Base-by-base conservation (phyloP, 139 green algal species). In the Penium margaritaceum region DNA sequence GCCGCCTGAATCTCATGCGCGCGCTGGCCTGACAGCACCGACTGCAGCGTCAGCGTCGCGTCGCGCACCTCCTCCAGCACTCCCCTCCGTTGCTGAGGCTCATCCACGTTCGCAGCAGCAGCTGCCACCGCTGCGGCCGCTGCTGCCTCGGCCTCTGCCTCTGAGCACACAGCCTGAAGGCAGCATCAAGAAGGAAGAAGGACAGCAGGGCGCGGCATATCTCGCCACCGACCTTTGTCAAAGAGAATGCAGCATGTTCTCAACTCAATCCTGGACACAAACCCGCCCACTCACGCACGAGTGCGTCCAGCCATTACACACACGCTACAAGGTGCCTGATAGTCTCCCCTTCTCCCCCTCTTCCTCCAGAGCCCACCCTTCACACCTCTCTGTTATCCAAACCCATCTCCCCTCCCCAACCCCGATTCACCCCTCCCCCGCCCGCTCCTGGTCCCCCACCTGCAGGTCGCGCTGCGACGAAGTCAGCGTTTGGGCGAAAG, bases 51-150 rank as follows among this genome's bases (percentile, higher is more conserved):
- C 21, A 36, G 14, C 12, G 39, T 27, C 21, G 73, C 63, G n/a
- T 80, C 73, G 9, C 51, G 70, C 19, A 77, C 70, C 34, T 58
- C 58, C 24, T 70, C 66, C 2, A 77, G 19, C 15, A 80, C 41
- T 19, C 29, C 34, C 29, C 41, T 63, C 64, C 24, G 29, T 32
- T 34, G 29, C 24, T 9, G 15, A 60, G 51, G 19, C 21, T 33
- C 66, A 36, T 12, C 21, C 19, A 64, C 5, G 21, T 43, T 0
- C n/a, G n/a, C n/a, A n/a, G n/a, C n/a, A n/a, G n/a, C n/a, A n/a
- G n/a, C n/a, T n/a, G n/a, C n/a, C n/a, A n/a, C n/a, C n/a, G n/a
- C n/a, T n/a, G n/a, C n/a, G n/a, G n/a, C n/a, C n/a, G n/a, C n/a
- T n/a, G n/a, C n/a, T n/a, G n/a, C n/a, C n/a, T n/a, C n/a, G n/a